A percentile compares a stretch with the other conserved stretches of the same genome.
Evolutionary conservation across 768 basidiomycete species (phyloP).

Genomic region (Boletus reticuloceps): DNA sequence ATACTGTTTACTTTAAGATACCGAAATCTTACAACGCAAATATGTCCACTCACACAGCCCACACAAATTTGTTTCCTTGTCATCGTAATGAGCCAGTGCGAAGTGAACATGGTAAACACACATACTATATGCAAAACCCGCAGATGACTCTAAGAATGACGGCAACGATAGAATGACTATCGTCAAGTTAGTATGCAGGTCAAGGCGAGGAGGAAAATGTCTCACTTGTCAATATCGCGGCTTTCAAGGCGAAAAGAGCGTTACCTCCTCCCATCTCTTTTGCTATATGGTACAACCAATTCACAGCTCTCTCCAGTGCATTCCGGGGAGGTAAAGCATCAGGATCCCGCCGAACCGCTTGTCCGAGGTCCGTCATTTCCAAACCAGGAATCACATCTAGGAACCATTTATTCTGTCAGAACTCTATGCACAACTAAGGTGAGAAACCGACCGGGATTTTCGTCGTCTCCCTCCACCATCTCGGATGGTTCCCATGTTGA

Average conservation of each 20-base stretch:
- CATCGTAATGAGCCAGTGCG: constrained; percentile 2
- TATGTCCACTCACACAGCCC: constrained; percentile 55
- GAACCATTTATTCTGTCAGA: background rate
- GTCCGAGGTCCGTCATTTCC: constrained; percentile 50
- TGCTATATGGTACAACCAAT: constrained; percentile 39
- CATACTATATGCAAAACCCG: constrained; percentile 57
- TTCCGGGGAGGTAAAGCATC: constrained; percentile 72
- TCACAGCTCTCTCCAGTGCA: constrained; percentile 49
- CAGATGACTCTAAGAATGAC: constrained; percentile 49
- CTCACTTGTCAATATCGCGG: constrained; percentile 60
- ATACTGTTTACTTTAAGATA: constrained; percentile 38
- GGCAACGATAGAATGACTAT: constrained; percentile 56
- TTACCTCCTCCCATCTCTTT: constrained; percentile 53
- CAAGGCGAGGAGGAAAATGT: background rate
- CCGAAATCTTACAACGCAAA: background rate
- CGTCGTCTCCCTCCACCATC: constrained; percentile 47
- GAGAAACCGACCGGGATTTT: constrained; percentile 53
- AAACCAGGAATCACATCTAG: constrained; percentile 58
- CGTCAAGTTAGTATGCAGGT: background rate
- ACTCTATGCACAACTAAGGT: background rate
- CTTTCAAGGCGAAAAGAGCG: constrained; percentile 66
- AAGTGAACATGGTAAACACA: constrained; percentile 3
- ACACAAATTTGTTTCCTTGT: constrained; percentile 60
- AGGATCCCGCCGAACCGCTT: constrained; percentile 61
- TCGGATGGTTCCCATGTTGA: constrained; percentile 46